phyloP scores from a whole-genome alignment of 2,329 filamentous ascomycete genomes.

The Ilyonectria sp. region DNA sequence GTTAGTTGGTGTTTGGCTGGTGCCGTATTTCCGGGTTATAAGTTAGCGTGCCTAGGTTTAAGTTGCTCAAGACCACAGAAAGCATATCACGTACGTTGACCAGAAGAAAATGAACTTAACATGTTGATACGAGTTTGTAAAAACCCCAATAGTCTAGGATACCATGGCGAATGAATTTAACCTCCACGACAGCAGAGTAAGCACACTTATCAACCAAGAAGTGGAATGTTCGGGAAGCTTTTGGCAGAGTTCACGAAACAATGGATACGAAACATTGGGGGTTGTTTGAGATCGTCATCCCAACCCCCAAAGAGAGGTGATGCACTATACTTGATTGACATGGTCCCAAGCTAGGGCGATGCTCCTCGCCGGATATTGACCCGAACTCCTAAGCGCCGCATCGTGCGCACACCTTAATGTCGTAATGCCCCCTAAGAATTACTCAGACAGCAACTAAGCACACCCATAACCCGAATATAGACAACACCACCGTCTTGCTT shows the following conservation, averaged over 20 bases:
- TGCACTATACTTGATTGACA: not conserved
- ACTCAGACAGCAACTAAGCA: slow-evolving; percentile 10
- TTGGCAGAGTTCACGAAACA: no score
- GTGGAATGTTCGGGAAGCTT: no score
- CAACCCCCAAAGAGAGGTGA: not conserved
- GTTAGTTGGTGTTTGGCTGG: no score
- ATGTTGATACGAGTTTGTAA: not conserved
- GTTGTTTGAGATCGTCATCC: no score
- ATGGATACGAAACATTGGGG: no score
- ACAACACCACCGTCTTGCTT: not conserved
- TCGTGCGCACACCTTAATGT: not conserved
- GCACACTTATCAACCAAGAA: no score
- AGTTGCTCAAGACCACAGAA: not conserved
- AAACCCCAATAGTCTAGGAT: not conserved
- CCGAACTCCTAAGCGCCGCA: not conserved
- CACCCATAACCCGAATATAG: slow-evolving; percentile 27
- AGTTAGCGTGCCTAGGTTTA: not conserved
- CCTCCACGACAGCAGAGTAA: no score
- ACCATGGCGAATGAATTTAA: not conserved
- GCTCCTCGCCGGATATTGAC: not conserved
- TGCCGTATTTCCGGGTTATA: not conserved
- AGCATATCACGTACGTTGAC: not conserved
- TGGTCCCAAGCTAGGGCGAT: not conserved
- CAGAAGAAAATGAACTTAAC: not conserved
- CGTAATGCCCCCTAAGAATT: not conserved